Evolutionary conservation across 768 basidiomycete genomes (phyloP).

Genomic region (Rhodotorula babjevae): DNA sequence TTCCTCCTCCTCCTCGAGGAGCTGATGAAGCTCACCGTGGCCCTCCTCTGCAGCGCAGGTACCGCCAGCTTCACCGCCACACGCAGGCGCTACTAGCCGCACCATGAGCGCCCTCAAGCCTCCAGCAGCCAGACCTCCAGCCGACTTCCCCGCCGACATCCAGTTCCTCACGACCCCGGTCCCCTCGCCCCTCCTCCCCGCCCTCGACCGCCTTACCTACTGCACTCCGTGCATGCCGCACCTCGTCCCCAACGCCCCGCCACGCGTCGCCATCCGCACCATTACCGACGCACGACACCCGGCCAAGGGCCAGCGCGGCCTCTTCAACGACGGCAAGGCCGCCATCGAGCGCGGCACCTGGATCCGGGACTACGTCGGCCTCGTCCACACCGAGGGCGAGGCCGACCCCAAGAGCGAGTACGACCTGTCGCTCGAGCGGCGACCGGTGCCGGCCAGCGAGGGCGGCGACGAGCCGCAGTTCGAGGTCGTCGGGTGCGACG

Average conservation of each 20-base stretch:
- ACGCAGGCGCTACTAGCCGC: too few species aligned
- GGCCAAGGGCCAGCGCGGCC: constrained; percentile 68
- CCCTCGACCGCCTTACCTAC: background rate
- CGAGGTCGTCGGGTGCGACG: constrained; percentile 68
- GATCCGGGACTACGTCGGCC: constrained; percentile 75
- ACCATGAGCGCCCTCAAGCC: background rate
- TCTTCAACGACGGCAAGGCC: constrained; percentile 66
- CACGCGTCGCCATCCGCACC: constrained; percentile 5
- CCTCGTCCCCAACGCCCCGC: constrained; percentile 11
- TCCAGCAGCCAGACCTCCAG: too few species aligned
- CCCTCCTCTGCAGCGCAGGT: background rate
- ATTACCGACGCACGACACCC: constrained; percentile 55
- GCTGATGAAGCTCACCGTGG: background rate
- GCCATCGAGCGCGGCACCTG: constrained; percentile 59
- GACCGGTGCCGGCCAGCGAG: background rate
- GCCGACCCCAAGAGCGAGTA: constrained; percentile 63
- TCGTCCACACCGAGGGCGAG: constrained; percentile 74
- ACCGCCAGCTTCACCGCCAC: too few species aligned
- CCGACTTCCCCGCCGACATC: constrained; percentile 5
- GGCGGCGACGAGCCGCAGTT: constrained; percentile 46
- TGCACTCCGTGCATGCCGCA: constrained; percentile 15
- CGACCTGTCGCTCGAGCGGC: constrained; percentile 64
- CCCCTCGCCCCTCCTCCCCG: constrained; percentile 11
- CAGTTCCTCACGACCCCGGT: constrained; percentile 1
- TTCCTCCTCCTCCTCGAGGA: rapidly evolving